Base-by-base conservation (phyloP, 1,284 basidiomycete genomes). In the Irpex rosettiformis region DNA sequence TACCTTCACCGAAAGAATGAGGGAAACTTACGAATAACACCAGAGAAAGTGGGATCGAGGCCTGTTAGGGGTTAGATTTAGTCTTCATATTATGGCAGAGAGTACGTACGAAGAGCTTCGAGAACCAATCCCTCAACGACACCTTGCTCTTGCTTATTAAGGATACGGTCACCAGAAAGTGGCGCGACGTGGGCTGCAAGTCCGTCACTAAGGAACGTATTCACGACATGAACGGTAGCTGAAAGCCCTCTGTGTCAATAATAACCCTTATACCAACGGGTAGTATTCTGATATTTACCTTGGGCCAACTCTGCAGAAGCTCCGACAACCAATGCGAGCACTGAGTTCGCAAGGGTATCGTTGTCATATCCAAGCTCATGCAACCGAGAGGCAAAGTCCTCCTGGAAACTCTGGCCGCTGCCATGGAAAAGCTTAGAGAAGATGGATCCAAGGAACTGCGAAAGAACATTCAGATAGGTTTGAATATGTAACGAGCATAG, bases 251-350 rank as follows among this genome's bases (percentile, higher is more conserved):
- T 77, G 75, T 28, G 76, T 61, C 3, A 33, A 13, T 7, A 45
- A 51, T 13, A 28, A 13, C 51, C 22, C 43, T 40, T 8, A 18
- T 24, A 18, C 24, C n/a, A 25, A 18, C 70, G 75, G 77, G 33
- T n/a, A 24, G 18, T 4, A 54, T 11, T 43, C 22, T 45, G 22
- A 48, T 7, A 67, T 80, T 33, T 64, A 84, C 88, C 80, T 60
- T 92, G 77, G 13, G 86, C 82, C 43, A 91, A 69, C 72, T 91
- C 89, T 10, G 86, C 84, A 3, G 85, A 83, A 3, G 82, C 74
- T 22, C 82, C 81, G 56, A 91, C 80, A 72, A 91, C 74, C 28
- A 93, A 70, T n/a, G 89, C 88, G 30, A 93, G 70, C 45, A 91
- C 75, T 28, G 81, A 81, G 66, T 90, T 90, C 7, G 85, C 79